Conservation (phyloP, 2,329 filamentous ascomycete species). For the Sordariomycetes sp. region DNA sequence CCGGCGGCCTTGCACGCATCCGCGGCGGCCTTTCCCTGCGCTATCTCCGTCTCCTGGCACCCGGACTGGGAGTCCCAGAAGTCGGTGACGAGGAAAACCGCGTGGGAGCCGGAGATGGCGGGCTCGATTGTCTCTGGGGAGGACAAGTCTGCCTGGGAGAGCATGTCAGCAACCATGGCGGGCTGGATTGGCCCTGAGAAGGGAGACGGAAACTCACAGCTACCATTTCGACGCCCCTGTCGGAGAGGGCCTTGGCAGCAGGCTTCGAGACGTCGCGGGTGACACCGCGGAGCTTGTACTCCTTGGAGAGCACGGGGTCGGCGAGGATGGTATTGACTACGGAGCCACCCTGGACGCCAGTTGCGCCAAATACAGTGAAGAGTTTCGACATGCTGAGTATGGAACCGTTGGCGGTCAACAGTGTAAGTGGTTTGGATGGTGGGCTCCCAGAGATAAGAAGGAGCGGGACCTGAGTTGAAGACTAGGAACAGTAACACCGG, state of each 20-base stretch:
- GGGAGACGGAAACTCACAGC: not conserved
- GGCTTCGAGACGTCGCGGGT: constrained; percentile 32
- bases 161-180: not conserved
- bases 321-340: constrained; percentile 32
- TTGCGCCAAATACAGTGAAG: constrained; percentile 34
- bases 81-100: constrained; percentile 1
- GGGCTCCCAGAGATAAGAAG: no score
- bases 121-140: not conserved
- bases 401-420: no score
- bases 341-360: constrained; percentile 37
- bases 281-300: constrained; percentile 33
- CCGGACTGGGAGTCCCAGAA: not conserved
- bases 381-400: constrained; percentile 13
- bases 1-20: constrained; percentile 31
- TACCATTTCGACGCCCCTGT: constrained; percentile 21
- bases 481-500: no score
- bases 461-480: no score
- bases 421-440: no score
- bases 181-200: not conserved
- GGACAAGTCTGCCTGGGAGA: not conserved
- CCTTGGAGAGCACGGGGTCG: constrained; percentile 28
- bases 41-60: constrained; percentile 3
- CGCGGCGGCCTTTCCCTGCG: constrained; percentile 32
- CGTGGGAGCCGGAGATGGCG: not conserved
- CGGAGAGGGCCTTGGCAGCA: constrained; percentile 24